Evolutionary conservation across 1,139 yeast species (phyloP).

Genomic region (Magnusiomyces fungicola): DNA sequence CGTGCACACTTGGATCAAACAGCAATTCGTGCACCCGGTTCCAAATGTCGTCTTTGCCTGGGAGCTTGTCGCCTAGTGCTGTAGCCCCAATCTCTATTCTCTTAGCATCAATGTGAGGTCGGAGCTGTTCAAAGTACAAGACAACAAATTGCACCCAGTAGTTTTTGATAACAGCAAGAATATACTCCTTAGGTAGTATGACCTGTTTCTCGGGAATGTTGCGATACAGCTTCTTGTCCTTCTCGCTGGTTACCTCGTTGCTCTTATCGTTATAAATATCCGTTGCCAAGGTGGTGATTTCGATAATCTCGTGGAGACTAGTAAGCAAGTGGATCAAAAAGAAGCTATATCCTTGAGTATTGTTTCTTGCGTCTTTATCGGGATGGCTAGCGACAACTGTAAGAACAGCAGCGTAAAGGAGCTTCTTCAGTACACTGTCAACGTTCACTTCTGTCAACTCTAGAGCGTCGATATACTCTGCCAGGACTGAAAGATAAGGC

Average conservation of each 20-base stretch:
- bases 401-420: constrained; percentile 21
- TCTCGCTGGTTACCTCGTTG: not conserved
- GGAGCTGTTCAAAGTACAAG: constrained; percentile 21
- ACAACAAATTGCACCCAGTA: constrained; percentile 21
- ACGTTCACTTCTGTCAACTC: not conserved
- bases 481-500: not conserved
- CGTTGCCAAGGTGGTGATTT: constrained; percentile 18
- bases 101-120: constrained; percentile 21
- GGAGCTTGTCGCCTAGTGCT: no score
- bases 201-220: not conserved
- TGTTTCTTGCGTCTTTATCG: no score
- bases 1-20: constrained; percentile 4
- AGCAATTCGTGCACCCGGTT: constrained; percentile 5
- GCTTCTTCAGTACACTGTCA: constrained; percentile 11
- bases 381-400: constrained; percentile 23
- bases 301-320: constrained; percentile 26
- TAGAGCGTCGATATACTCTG: not conserved
- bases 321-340: constrained; percentile 29
- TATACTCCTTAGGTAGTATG: not conserved
- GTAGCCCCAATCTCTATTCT: constrained; percentile 7
- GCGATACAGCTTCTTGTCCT: not conserved
- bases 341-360: constrained; percentile 25
- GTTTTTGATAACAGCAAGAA: constrained; percentile 14
- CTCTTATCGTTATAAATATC: constrained; percentile 5
- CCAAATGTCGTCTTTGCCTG: constrained; percentile 10